These are phyloP conservation scores for Fusarium brachygibbosum DNA, from an alignment of 2,329 filamentous ascomycete genomes.

Conservation along the genomic window DNA sequence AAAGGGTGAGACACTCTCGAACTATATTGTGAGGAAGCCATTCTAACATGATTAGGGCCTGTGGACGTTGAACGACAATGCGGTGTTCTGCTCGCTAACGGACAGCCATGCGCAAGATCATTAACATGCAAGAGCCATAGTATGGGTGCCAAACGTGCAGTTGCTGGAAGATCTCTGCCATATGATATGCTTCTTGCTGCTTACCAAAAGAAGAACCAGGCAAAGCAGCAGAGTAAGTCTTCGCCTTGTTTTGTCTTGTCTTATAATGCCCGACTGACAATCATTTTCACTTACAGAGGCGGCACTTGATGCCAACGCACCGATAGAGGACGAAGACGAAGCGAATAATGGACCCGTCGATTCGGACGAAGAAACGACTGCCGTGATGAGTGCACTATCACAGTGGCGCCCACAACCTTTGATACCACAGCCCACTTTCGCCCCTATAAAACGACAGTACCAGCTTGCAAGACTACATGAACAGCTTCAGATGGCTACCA, in stretches of 20 bases:
- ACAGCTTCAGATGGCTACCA: conserved; percentile 75
- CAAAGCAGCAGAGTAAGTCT: conserved; percentile 90
- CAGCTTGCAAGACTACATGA: conserved; percentile 73
- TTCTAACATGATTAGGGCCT: conserved; percentile 66
- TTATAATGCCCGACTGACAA: conserved; percentile 17
- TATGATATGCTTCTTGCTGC: conserved; percentile 92
- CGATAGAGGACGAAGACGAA: conserved; percentile 87
- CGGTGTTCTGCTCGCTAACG: conserved; percentile 87
- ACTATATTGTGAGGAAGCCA: background rate
- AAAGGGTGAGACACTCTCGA: conserved; percentile 68
- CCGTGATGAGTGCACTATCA: conserved; percentile 85
- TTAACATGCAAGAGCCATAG: conserved; percentile 93
- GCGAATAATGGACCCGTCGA: conserved; percentile 85
- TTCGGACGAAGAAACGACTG: conserved; percentile 92
- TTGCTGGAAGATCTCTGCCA: conserved; percentile 86
- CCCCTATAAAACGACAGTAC: conserved; percentile 73
- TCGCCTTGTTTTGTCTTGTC: background rate
- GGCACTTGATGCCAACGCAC: conserved; percentile 93
- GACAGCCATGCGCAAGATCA: conserved; percentile 87
- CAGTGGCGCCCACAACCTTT: conserved; percentile 84
- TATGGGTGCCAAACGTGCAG: conserved; percentile 94
- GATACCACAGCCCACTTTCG: conserved; percentile 73
- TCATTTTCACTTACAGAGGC: conserved; percentile 68
- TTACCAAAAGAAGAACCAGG: conserved; percentile 98
- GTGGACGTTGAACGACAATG: conserved; percentile 96